These are phyloP conservation scores for Skeletonema menzelii DNA, from an alignment of 108 stramenopile genomes.

Conservation along the genomic window DNA sequence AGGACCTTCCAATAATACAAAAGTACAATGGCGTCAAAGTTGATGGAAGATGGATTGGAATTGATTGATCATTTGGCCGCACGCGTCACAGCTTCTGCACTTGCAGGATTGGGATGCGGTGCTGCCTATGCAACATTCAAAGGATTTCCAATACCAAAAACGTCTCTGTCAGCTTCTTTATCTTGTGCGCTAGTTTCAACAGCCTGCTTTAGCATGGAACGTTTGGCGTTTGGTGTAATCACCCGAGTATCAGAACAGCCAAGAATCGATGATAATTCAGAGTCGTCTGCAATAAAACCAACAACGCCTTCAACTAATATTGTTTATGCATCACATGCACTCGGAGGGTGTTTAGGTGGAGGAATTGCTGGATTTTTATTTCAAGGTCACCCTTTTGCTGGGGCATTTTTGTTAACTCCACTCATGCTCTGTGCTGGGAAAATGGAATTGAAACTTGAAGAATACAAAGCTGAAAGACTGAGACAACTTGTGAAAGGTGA, in stretches of 20 bases:
- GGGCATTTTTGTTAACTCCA: conserved; percentile 62
- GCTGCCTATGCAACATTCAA: conserved; percentile 45
- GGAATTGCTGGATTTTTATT: conserved; percentile 62
- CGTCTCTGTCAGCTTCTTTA: conserved; percentile 44
- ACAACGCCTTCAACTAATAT: background rate
- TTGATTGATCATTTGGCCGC: conserved; percentile 48
- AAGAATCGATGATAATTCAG: conserved; percentile 9
- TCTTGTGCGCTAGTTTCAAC: conserved; percentile 72
- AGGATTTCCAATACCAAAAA: conserved; percentile 52
- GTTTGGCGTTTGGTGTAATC: conserved; percentile 42
- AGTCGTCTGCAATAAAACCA: background rate
- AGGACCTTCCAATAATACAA: too few species aligned
- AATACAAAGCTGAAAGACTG: conserved; percentile 24
- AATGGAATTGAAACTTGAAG: conserved; percentile 44
- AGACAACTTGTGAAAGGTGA: conserved; percentile 13
- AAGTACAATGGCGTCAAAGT: background rate
- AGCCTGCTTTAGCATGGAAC: conserved; percentile 62
- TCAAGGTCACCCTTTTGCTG: conserved; percentile 54
- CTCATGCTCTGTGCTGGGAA: conserved; percentile 62
- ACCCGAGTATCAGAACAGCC: conserved; percentile 3
- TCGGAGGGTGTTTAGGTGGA: conserved; percentile 66
- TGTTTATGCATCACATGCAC: conserved; percentile 61
- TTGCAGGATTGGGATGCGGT: conserved; percentile 54
- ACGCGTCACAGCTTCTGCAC: conserved; percentile 51
- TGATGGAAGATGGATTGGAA: conserved; percentile 19